Evolutionary conservation across 495 filamentous ascomycete genomes (phyloP).

Genomic region (Tuber brumale): DNA sequence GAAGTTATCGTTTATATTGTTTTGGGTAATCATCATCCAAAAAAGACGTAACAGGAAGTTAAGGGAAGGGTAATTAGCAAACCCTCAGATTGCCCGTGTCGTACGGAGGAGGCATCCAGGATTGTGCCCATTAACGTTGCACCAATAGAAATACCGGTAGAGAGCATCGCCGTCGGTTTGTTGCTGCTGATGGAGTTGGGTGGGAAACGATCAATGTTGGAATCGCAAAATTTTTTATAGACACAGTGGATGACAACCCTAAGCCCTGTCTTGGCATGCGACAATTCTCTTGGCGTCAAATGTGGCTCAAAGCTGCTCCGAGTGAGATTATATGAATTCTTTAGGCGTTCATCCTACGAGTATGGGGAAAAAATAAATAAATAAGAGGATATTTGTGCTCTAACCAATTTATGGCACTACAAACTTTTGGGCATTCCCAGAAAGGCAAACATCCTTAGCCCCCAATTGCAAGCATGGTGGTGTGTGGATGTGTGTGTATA

Average conservation of each 20-base stretch:
- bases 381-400: background rate
- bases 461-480: no score
- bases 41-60: conserved; percentile 11
- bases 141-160: background rate
- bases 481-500: no score
- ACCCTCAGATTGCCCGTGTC: conserved; percentile 10
- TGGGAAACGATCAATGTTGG: background rate
- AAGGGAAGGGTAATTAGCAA: background rate
- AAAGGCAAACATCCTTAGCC: background rate
- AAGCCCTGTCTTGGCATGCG: conserved; percentile 11
- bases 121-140: background rate
- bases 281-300: conserved; percentile 14
- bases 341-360: background rate
- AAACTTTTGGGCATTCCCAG: background rate
- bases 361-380: background rate
- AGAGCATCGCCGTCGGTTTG: background rate
- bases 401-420: background rate
- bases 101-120: background rate
- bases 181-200: conserved; percentile 5
- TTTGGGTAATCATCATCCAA: conserved; percentile 34
- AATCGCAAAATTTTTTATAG: conserved; percentile 20
- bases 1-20: conserved; percentile 38
- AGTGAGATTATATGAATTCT: background rate
- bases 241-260: conserved; percentile 17
- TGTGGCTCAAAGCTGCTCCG: background rate